These are phyloP conservation scores for Silene noctiflora DNA, from an alignment of 179 eudicot genomes.

Conservation along the genomic window DNA sequence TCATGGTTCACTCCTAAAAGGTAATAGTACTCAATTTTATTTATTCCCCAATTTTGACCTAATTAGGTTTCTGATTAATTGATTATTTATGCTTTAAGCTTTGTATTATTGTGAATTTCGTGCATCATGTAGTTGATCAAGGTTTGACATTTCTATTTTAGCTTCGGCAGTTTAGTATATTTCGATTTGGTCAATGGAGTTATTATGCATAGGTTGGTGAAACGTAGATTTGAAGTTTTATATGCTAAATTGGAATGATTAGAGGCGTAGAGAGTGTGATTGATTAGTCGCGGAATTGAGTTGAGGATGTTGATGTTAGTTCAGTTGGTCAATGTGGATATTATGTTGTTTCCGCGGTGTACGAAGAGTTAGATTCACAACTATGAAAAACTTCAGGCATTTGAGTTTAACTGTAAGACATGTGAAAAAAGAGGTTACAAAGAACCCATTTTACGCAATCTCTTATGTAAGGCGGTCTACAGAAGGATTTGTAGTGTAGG, in stretches of 20 bases:
- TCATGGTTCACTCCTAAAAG: slow-evolving; percentile 80
- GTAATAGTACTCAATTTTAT: slow-evolving; percentile 18
- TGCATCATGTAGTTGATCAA: not conserved
- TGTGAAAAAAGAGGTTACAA: not conserved
- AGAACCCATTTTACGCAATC: too few relatives aligned
- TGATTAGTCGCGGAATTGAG: not conserved
- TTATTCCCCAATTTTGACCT: not conserved
- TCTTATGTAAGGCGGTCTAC: too few relatives aligned
- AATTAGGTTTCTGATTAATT: not conserved
- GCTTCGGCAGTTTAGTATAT: not conserved
- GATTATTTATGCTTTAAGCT: not conserved
- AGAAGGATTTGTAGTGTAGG: too few relatives aligned
- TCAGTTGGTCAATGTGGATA: not conserved
- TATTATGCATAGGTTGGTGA: not conserved
- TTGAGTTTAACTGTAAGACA: too few relatives aligned
- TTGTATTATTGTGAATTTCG: too few relatives aligned
- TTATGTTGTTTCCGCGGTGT: too few relatives aligned
- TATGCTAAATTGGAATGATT: not conserved
- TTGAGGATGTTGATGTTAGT: not conserved
- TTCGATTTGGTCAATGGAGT: not conserved
- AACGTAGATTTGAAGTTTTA: not conserved
- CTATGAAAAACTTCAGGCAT: too few relatives aligned
- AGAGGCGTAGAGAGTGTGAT: not conserved
- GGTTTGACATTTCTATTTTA: not conserved
- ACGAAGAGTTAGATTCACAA: too few relatives aligned